These are phyloP conservation scores for Termitomyces titanicus DNA, from an alignment of 768 basidiomycete genomes.

Conservation along the genomic window DNA sequence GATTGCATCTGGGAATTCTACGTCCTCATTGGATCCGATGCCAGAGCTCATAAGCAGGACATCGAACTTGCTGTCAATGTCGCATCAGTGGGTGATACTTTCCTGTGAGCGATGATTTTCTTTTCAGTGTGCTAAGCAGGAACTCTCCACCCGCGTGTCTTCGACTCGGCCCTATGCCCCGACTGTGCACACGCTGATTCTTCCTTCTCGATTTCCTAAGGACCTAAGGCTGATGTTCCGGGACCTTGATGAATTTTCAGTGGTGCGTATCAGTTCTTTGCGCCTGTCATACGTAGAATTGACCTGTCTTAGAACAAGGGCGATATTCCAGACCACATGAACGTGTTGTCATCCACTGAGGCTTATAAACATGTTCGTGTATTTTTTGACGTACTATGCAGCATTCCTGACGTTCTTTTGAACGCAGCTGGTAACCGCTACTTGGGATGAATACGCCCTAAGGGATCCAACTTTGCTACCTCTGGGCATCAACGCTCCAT, in stretches of 20 bases:
- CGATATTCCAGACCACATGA: conserved; percentile 26
- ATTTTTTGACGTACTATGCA: neutral
- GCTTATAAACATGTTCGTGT: conserved; percentile 57
- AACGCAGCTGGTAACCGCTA: conserved; percentile 45
- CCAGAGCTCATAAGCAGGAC: conserved; percentile 54
- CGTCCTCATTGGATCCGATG: conserved; percentile 64
- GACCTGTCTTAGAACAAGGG: conserved; percentile 40
- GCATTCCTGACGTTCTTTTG: neutral
- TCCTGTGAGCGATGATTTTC: neutral
- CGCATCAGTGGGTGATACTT: conserved; percentile 45
- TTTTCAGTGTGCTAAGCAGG: conserved; percentile 30
- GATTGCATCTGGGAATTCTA: conserved; percentile 83
- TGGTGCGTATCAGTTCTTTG: conserved; percentile 41
- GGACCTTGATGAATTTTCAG: conserved; percentile 56
- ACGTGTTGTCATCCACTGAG: conserved; percentile 43
- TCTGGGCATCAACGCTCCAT: conserved; percentile 39
- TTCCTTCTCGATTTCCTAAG: conserved; percentile 72
- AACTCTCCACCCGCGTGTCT: conserved; percentile 49
- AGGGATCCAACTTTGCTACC: conserved; percentile 54
- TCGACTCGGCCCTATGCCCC: conserved; percentile 63
- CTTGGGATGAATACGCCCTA: conserved; percentile 47
- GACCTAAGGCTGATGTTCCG: conserved; percentile 69
- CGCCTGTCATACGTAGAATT: neutral
- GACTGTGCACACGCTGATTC: conserved; percentile 65
- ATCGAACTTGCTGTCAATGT: conserved; percentile 60